A percentile compares a stretch with the other conserved stretches of the same genome.
phyloP scores from a whole-genome alignment of 768 basidiomycete species.

The Lentinula aciculospora region DNA sequence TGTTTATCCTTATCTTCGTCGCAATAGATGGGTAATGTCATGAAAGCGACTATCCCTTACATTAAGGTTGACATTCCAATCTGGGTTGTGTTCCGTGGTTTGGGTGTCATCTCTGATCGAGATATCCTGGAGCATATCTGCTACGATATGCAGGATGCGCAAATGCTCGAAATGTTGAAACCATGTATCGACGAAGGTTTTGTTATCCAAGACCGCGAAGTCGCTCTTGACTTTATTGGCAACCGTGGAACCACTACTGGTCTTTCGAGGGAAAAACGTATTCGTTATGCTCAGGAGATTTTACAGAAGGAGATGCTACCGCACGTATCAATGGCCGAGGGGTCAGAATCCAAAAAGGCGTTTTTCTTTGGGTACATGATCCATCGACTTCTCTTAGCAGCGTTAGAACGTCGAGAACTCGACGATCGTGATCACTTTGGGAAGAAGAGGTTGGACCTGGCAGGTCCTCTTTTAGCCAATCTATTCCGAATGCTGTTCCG shows the following conservation, averaged over 20 bases:
- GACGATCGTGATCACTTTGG: slow-evolving; percentile 99
- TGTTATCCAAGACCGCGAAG: slow-evolving; percentile 95
- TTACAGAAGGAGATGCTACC: slow-evolving; percentile 98
- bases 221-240: slow-evolving; percentile 96
- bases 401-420: slow-evolving; percentile 88
- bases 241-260: slow-evolving; percentile 95
- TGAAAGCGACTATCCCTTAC: slow-evolving; percentile 96
- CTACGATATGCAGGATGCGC: slow-evolving; percentile 93
- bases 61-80: slow-evolving; percentile 98
- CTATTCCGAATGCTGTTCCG: slow-evolving; percentile 97
- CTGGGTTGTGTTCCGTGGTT: slow-evolving; percentile 97
- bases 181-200: slow-evolving; percentile 98
- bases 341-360: slow-evolving; percentile 96
- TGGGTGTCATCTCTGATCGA: slow-evolving; percentile 95
- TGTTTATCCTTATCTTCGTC: slow-evolving; percentile 5
- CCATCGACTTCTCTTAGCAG: slow-evolving; percentile 89
- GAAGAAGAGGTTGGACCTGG: slow-evolving; percentile 94
- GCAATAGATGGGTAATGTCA: slow-evolving; percentile 76
- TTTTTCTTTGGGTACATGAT: slow-evolving; percentile 99
- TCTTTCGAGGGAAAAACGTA: slow-evolving; percentile 85
- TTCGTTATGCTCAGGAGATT: slow-evolving; percentile 96
- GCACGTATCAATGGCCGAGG: slow-evolving; percentile 93
- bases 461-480: slow-evolving; percentile 93
- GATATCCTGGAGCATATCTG: slow-evolving; percentile 98
- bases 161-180: slow-evolving; percentile 97